Conservation (phyloP, 768 basidiomycete species). For the Mycena amicta region DNA sequence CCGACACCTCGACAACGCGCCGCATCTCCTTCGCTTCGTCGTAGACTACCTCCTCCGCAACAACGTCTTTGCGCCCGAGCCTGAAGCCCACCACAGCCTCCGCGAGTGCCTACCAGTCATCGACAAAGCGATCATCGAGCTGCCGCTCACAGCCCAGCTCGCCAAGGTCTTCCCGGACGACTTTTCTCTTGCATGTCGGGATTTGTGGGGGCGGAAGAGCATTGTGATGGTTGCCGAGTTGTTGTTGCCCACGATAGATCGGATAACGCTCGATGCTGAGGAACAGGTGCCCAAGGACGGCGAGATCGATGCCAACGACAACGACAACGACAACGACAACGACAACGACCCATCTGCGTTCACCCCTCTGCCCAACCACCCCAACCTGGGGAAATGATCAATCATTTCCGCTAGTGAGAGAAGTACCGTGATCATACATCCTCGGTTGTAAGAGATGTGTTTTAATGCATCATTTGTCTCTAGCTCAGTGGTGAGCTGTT, state of each 20-base stretch:
- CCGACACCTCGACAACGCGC: constrained; percentile 42
- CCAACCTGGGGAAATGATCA: background rate
- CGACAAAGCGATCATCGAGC: background rate
- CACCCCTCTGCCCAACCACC: background rate
- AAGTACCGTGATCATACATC: no score
- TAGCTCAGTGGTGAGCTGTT: no score
- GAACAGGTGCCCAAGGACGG: background rate
- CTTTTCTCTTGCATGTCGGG: background rate
- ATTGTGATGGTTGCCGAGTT: background rate
- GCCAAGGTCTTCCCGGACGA: background rate
- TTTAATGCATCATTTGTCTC: no score
- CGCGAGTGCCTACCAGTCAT: background rate
- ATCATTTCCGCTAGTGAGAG: no score
- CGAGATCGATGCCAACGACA: background rate
- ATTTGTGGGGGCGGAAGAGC: background rate
- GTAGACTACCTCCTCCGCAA: constrained; percentile 48
- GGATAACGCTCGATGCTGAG: no score
- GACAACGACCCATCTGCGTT: background rate
- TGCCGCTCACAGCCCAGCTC: background rate
- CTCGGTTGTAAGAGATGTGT: no score
- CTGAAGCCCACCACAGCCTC: background rate
- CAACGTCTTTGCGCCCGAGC: constrained; percentile 31
- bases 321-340: background rate
- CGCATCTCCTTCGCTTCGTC: constrained; percentile 48
- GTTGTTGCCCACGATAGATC: no score